Conservation (phyloP, 2,329 filamentous ascomycete species). For the Chaetomium sp. region DNA sequence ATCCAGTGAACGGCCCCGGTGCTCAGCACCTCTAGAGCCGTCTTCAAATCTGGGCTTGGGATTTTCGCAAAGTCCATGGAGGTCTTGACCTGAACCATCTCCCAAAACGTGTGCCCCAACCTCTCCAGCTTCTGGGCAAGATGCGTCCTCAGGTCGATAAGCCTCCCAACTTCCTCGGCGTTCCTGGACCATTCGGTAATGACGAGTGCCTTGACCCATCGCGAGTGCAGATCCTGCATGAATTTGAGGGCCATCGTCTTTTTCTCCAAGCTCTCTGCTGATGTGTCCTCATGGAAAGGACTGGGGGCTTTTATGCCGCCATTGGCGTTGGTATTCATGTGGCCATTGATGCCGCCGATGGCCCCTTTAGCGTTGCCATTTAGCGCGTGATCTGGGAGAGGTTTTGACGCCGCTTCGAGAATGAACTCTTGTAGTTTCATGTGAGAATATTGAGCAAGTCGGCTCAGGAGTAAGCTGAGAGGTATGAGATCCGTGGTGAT, state of each 20-base stretch:
- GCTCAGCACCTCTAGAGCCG: slow-evolving; percentile 76
- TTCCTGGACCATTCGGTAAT: slow-evolving; percentile 85
- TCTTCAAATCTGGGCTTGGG: slow-evolving; percentile 85
- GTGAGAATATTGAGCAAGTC: slow-evolving; percentile 77
- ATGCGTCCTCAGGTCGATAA: slow-evolving; percentile 81
- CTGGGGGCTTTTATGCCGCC: slow-evolving; percentile 20
- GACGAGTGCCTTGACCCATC: slow-evolving; percentile 89
- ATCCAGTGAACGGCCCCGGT: slow-evolving; percentile 72
- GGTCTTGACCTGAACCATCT: slow-evolving; percentile 65
- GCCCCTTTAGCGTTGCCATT: slow-evolving; percentile 42
- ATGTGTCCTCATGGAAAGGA: slow-evolving; percentile 47
- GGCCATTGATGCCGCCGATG: background rate
- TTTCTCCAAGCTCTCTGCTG: slow-evolving; percentile 63
- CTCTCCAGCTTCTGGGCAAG: slow-evolving; percentile 56
- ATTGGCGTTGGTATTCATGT: slow-evolving; percentile 21
- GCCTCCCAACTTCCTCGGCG: slow-evolving; percentile 69
- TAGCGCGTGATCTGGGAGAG: slow-evolving; percentile 45
- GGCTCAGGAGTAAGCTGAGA: slow-evolving; percentile 65
- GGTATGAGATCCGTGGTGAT: slow-evolving; percentile 72
- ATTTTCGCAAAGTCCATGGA: slow-evolving; percentile 67
- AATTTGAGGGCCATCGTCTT: slow-evolving; percentile 71
- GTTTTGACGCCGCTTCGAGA: slow-evolving; percentile 61
- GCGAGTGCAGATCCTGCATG: slow-evolving; percentile 70
- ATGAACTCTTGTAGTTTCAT: slow-evolving; percentile 69
- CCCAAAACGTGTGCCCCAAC: slow-evolving; percentile 55